Percentiles rank a stretch among this genome's conserved stretches.
Conservation (phyloP, 164 flowering plant genomes). For the Protea cynaroides region DNA sequence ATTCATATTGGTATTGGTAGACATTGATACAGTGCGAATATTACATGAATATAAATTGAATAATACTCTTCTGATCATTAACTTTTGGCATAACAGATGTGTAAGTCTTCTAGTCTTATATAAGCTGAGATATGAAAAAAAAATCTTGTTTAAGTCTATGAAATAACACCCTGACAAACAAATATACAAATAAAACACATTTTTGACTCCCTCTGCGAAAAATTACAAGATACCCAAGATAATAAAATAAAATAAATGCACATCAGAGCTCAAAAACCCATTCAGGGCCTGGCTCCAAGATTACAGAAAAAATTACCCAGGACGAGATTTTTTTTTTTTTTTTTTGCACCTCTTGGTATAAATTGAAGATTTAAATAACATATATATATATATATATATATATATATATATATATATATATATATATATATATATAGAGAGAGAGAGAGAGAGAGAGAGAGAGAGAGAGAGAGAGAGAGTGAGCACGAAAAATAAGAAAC, state of each 20-base stretch:
- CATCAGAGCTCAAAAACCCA: conserved; percentile 29
- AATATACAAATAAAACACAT: conserved; percentile 25
- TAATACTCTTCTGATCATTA: no score
- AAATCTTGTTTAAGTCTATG: background rate
- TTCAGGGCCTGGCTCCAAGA: conserved; percentile 31
- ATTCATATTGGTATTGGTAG: no score
- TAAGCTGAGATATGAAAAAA: background rate
- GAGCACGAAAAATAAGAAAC: background rate
- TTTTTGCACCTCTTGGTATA: conserved; percentile 11
- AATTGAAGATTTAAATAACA: no score
- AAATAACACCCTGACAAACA: conserved; percentile 3
- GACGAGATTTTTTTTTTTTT: no score
- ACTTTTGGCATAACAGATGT: no score
- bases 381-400: no score
- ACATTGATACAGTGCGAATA: no score
- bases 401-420: no score
- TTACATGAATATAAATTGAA: no score
- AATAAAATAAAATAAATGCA: conserved; percentile 16
- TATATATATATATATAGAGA: no score
- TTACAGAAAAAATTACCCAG: conserved; percentile 31
- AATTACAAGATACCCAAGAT: conserved; percentile 2
- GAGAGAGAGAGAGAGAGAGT: background rate
- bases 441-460: no score
- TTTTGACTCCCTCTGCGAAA: conserved; percentile 27
- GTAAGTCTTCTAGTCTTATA: no score